Percentiles rank a stretch among this genome's conserved stretches.
phyloP scores from a whole-genome alignment of 495 filamentous ascomycete genomes.

The Trichoderma asperelloides region DNA sequence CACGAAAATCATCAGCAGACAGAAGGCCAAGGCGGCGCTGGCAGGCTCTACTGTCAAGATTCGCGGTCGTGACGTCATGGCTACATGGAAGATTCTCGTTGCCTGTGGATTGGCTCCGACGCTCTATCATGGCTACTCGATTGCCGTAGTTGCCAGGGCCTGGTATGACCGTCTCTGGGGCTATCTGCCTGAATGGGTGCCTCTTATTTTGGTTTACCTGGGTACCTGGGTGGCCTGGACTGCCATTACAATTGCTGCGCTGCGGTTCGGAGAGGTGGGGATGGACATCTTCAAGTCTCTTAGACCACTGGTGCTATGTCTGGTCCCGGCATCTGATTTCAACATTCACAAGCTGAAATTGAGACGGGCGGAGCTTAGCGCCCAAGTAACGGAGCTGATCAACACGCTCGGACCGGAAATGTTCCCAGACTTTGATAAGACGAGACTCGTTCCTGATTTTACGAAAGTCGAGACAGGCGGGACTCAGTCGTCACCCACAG shows the following conservation, averaged over 20 bases:
- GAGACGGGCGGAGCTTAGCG: conserved; percentile 60
- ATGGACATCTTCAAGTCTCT: conserved; percentile 98
- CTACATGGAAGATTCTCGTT: conserved; percentile 96
- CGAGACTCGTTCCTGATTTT: conserved; percentile 60
- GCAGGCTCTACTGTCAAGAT: conserved; percentile 92
- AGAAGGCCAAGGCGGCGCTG: conserved; percentile 83
- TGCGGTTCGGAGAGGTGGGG: conserved; percentile 90
- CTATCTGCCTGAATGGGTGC: conserved; percentile 66
- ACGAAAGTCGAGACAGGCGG: conserved; percentile 20
- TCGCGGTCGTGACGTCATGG: conserved; percentile 89
- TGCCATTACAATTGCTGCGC: conserved; percentile 81
- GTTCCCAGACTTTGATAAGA: conserved; percentile 89
- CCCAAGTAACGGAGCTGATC: conserved; percentile 83
- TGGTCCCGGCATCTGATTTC: conserved; percentile 78
- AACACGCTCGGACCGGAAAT: conserved; percentile 94
- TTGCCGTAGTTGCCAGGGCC: conserved; percentile 65
- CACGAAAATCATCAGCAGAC: conserved; percentile 79
- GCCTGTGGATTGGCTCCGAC: conserved; percentile 79
- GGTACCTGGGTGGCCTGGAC: conserved; percentile 74
- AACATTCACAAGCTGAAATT: conserved; percentile 70
- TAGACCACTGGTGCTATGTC: conserved; percentile 75
- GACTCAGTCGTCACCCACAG: conserved; percentile 12
- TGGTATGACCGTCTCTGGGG: conserved; percentile 74
- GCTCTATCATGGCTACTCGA: conserved; percentile 74
- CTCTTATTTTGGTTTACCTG: conserved; percentile 66